These are phyloP conservation scores for Cyclospora cayetanensis DNA, from an alignment of 169 alveolate species.

Conservation along the genomic window DNA sequence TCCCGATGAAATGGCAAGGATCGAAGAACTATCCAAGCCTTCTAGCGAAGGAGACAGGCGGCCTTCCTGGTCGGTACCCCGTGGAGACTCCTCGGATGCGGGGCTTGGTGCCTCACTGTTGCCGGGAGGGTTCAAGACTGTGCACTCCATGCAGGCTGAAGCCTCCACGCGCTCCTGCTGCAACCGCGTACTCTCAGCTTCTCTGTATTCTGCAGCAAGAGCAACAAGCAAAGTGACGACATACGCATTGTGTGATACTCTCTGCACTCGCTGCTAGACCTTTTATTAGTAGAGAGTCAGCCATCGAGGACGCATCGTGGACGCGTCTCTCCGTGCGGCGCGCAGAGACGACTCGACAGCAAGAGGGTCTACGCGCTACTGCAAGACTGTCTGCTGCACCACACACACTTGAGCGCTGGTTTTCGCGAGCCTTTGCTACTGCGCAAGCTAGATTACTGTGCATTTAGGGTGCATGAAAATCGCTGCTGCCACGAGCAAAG, in stretches of 20 bases:
- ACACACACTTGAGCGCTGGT: too few relatives aligned
- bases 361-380: too few relatives aligned
- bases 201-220: background rate
- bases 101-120: background rate
- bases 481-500: background rate
- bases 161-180: background rate
- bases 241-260: too few relatives aligned
- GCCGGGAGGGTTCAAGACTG: background rate
- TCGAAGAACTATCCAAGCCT: background rate
- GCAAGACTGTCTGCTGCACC: too few relatives aligned
- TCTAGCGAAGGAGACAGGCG: background rate
- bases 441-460: background rate
- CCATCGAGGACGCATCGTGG: too few relatives aligned
- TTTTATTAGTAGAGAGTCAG: too few relatives aligned
- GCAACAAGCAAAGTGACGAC: too few relatives aligned
- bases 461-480: background rate
- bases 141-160: background rate
- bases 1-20: background rate
- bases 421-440: too few relatives aligned
- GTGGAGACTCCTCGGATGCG: background rate
- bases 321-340: too few relatives aligned
- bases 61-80: too few relatives aligned
- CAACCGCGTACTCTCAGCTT: background rate
- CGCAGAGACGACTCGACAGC: too few relatives aligned
- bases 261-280: too few relatives aligned